Conservation (phyloP, 2,329 filamentous ascomycete genomes). For the Chrysoporthe austroafricana region DNA sequence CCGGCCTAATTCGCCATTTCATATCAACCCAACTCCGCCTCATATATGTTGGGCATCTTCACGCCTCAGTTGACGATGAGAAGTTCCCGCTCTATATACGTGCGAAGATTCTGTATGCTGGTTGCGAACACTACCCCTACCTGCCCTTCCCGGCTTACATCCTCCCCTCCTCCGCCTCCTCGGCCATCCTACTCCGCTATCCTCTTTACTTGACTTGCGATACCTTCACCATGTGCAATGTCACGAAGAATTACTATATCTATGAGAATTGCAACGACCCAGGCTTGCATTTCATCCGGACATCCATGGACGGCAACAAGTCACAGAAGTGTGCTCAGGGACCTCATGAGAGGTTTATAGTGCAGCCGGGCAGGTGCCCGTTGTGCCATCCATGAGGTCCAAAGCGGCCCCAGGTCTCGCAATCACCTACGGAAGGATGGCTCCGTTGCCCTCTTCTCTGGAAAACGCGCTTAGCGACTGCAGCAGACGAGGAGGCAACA, state of each 20-base stretch:
- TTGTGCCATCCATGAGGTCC: constrained; percentile 44
- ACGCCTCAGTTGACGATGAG: not conserved
- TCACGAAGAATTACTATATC: constrained; percentile 78
- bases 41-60: constrained; percentile 22
- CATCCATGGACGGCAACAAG: constrained; percentile 67
- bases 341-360: constrained; percentile 76
- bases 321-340: constrained; percentile 63
- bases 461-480: not conserved
- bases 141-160: not conserved
- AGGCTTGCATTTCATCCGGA: constrained; percentile 71
- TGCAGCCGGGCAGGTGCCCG: constrained; percentile 66
- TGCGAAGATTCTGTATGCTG: not conserved
- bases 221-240: constrained; percentile 58
- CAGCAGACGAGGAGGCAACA: not conserved
- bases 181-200: no score
- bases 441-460: not conserved
- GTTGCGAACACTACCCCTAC: not conserved
- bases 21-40: constrained; percentile 15
- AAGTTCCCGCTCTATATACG: not conserved
- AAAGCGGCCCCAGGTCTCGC: not conserved
- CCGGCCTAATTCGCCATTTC: constrained; percentile 3
- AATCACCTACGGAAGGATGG: not conserved
- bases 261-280: constrained; percentile 73
- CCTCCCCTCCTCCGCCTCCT: not conserved
- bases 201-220: not conserved